Conservation (phyloP, 1,284 basidiomycete genomes). For the Trichosporon ovoides region DNA sequence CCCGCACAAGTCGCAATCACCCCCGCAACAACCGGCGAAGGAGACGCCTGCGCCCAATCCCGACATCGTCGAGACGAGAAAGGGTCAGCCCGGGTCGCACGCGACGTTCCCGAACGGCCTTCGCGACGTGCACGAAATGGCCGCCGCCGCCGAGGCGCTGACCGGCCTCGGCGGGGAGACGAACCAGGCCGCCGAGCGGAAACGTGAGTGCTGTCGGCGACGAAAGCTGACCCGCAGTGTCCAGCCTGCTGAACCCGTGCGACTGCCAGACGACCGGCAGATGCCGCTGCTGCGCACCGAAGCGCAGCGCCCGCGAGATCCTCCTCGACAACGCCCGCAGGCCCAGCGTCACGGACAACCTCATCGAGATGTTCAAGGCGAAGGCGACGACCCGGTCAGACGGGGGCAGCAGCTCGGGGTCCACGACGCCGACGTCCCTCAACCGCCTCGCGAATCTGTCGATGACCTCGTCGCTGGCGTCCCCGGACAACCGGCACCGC, state of each 20-base stretch:
- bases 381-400: slow-evolving; percentile 24
- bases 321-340: slow-evolving; percentile 1
- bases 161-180: slow-evolving; percentile 28
- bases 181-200: slow-evolving; percentile 30
- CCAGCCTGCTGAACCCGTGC: slow-evolving; percentile 46
- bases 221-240: slow-evolving; percentile 27
- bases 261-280: slow-evolving; percentile 49
- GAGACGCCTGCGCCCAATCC: background rate
- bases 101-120: slow-evolving; percentile 48
- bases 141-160: slow-evolving; percentile 44
- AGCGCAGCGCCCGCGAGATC: slow-evolving; percentile 11
- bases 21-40: background rate
- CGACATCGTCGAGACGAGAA: slow-evolving; percentile 30
- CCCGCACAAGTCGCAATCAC: background rate
- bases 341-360: slow-evolving; percentile 22
- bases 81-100: slow-evolving; percentile 39
- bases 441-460: slow-evolving; percentile 9
- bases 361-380: slow-evolving; percentile 35
- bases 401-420: slow-evolving; percentile 12
- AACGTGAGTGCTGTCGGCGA: slow-evolving; percentile 50
- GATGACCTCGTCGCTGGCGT: slow-evolving; percentile 21
- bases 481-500: slow-evolving; percentile 39
- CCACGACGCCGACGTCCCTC: slow-evolving; percentile 14
- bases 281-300: slow-evolving; percentile 57
- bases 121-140: slow-evolving; percentile 48